Evolutionary conservation across 495 filamentous ascomycete genomes (phyloP).

Genomic region (Aspergillus biplanus): DNA sequence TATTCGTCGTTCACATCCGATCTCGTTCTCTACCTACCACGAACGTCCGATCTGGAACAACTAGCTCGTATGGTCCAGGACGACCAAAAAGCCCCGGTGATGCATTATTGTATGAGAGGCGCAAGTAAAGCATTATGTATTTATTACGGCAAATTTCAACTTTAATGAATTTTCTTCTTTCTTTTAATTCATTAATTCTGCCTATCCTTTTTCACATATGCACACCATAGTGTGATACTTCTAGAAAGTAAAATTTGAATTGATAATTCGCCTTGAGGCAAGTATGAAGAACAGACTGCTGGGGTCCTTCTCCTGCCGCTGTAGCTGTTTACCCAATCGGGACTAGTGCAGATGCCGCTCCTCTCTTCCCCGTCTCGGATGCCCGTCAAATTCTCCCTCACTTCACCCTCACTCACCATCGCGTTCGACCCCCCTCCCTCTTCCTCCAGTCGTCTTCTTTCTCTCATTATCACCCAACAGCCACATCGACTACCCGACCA

Average conservation of each 20-base stretch:
- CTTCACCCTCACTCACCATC: slow-evolving; percentile 9
- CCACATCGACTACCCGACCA: neutral
- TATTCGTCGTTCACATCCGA: slow-evolving; percentile 56
- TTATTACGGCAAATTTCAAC: slow-evolving; percentile 54
- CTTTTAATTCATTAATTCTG: too few relatives aligned
- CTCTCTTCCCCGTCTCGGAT: slow-evolving; percentile 11
- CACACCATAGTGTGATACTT: too few relatives aligned
- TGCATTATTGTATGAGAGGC: slow-evolving; percentile 90
- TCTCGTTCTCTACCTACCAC: slow-evolving; percentile 80
- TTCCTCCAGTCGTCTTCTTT: neutral
- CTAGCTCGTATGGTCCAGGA: slow-evolving; percentile 65
- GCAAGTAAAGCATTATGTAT: slow-evolving; percentile 78
- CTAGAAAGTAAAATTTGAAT: too few relatives aligned
- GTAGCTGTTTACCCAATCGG: slow-evolving; percentile 29
- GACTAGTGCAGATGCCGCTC: slow-evolving; percentile 21
- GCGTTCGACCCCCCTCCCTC: neutral
- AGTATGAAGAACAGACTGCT: too few relatives aligned
- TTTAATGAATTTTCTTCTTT: slow-evolving; percentile 19
- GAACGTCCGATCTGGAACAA: slow-evolving; percentile 85
- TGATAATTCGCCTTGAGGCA: too few relatives aligned
- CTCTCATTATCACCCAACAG: neutral
- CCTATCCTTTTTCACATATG: too few relatives aligned
- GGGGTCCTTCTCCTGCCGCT: neutral
- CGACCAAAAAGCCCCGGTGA: slow-evolving; percentile 63
- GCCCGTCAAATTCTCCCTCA: slow-evolving; percentile 14